Evolutionary conservation across 75 land plant genomes (phyloP).

Genomic region (Pseudotsuga menziesii): DNA sequence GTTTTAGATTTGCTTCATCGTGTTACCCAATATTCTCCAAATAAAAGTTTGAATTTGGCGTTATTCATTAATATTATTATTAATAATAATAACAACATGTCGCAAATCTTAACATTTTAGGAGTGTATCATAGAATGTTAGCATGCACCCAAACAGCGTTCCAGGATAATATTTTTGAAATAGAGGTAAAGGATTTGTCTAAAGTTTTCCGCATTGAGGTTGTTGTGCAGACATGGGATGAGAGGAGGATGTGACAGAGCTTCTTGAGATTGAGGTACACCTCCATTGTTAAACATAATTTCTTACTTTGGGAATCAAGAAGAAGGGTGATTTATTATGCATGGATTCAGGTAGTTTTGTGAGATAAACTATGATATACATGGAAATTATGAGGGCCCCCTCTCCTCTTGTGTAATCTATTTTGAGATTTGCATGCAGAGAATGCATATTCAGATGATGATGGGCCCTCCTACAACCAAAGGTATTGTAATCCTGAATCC

Average conservation of each 20-base stretch:
- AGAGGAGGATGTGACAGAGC: background rate
- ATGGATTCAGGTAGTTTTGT: background rate
- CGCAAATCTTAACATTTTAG: too few relatives aligned
- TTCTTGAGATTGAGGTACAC: background rate
- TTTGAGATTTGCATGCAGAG: conserved; percentile 3
- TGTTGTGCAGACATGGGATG: background rate
- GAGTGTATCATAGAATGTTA: too few relatives aligned
- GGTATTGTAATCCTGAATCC: background rate
- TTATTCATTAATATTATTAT: too few relatives aligned
- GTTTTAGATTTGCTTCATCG: too few relatives aligned
- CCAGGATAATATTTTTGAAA: background rate
- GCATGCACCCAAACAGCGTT: too few relatives aligned
- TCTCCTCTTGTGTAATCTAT: background rate
- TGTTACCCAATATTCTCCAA: too few relatives aligned
- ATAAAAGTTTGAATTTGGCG: too few relatives aligned
- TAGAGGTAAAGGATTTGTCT: background rate
- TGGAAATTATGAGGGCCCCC: background rate
- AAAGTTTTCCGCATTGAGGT: background rate
- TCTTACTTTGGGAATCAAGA: background rate
- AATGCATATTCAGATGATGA: conserved; percentile 6
- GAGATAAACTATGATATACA: background rate
- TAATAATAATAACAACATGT: too few relatives aligned
- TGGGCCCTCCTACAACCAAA: conserved; percentile 2
- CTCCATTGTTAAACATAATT: background rate
- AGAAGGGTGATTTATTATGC: background rate